Conservation (phyloP, 768 basidiomycete genomes). For the Rhodotorula taiwanensis region DNA sequence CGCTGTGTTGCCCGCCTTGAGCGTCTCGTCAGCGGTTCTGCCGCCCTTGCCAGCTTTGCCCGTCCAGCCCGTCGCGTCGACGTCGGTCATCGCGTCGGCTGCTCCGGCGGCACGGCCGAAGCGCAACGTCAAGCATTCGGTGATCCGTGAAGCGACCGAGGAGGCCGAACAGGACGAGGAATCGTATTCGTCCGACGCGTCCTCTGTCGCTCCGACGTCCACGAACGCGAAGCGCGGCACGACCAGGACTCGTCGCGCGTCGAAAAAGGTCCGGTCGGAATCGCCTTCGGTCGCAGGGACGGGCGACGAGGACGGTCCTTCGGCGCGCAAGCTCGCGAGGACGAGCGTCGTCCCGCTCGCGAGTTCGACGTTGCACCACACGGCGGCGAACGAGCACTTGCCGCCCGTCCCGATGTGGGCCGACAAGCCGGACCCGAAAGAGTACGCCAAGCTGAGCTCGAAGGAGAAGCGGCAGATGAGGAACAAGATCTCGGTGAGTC, state of each 20-base stretch:
- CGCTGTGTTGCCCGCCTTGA: background rate
- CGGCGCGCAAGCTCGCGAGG: constrained; percentile 7
- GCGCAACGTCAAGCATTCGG: constrained; percentile 14
- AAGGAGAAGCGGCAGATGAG: constrained; percentile 94
- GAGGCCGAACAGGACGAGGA: constrained; percentile 17
- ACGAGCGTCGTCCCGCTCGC: constrained; percentile 26
- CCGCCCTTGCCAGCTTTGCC: background rate
- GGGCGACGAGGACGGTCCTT: background rate
- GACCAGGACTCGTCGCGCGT: constrained; percentile 4
- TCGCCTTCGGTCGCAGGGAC: background rate
- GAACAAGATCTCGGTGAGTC: constrained; percentile 95
- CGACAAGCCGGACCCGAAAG: constrained; percentile 72
- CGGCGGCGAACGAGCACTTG: constrained; percentile 14
- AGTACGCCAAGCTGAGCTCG: constrained; percentile 87
- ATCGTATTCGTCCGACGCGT: constrained; percentile 8
- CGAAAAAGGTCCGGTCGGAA: constrained; percentile 19
- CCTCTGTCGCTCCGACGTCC: background rate
- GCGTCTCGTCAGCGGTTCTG: background rate
- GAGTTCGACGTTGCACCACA: constrained; percentile 26
- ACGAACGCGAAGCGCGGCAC: background rate
- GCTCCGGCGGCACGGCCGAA: constrained; percentile 21
- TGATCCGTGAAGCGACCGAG: background rate
- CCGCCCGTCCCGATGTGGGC: constrained; percentile 40
- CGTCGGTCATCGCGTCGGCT: background rate
- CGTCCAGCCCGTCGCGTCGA: background rate